These are phyloP conservation scores for Phylloboletellus chloephorus DNA, from an alignment of 1,284 basidiomycete genomes.

Conservation along the genomic window DNA sequence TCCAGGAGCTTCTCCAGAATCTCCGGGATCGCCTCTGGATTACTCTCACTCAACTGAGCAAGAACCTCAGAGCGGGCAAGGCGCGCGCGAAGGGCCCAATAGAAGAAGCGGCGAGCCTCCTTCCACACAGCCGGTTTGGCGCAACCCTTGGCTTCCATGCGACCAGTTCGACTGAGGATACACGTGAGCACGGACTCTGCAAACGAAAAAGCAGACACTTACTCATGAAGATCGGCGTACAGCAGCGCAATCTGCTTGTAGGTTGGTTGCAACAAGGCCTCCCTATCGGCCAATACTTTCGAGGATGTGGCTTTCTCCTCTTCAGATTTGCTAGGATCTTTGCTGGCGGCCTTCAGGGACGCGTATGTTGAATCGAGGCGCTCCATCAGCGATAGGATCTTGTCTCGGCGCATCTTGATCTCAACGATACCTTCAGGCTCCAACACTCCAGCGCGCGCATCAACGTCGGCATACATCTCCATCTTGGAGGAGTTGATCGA, in stretches of 20 bases:
- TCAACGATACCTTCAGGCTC: constrained; percentile 98
- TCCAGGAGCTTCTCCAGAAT: constrained; percentile 56
- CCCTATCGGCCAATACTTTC: constrained; percentile 69
- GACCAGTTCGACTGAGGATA: constrained; percentile 73
- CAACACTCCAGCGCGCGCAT: constrained; percentile 93
- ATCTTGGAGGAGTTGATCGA: constrained; percentile 96
- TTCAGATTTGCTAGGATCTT: constrained; percentile 63
- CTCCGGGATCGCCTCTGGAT: constrained; percentile 56
- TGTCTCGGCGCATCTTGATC: constrained; percentile 90
- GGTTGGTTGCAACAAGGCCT: constrained; percentile 80
- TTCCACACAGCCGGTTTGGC: constrained; percentile 83
- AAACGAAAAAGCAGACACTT: constrained; percentile 31
- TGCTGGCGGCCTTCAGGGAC: constrained; percentile 74
- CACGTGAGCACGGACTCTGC: constrained; percentile 12
- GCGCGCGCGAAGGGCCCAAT: constrained; percentile 87
- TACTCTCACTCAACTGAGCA: constrained; percentile 52
- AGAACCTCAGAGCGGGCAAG: constrained; percentile 64
- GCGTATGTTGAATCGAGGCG: constrained; percentile 87
- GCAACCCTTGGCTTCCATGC: constrained; percentile 98
- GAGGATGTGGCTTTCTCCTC: constrained; percentile 72
- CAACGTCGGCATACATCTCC: constrained; percentile 98
- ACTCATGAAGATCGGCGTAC: constrained; percentile 97
- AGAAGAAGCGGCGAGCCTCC: constrained; percentile 88
- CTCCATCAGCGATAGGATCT: constrained; percentile 88
- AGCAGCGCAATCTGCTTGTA: constrained; percentile 93